These are phyloP conservation scores for Eruca vesicaria DNA, from an alignment of 441 rosid species.

Conservation along the genomic window DNA sequence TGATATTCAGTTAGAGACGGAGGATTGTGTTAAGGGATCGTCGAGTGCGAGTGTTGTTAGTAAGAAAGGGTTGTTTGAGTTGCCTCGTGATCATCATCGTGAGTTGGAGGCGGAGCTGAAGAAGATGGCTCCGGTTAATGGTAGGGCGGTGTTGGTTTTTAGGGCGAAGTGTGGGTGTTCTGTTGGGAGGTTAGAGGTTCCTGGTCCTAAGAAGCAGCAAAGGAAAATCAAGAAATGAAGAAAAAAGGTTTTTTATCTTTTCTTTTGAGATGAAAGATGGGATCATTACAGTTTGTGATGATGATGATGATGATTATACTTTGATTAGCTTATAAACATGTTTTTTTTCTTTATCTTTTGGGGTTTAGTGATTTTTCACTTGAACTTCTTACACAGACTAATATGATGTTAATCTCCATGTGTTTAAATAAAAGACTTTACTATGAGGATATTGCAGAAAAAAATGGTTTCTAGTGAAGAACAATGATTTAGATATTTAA, in stretches of 20 bases:
- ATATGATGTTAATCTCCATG: constrained; percentile 13
- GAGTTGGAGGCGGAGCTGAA: constrained; percentile 79
- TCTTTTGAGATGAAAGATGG: neutral
- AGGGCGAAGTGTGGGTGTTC: constrained; percentile 88
- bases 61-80: constrained; percentile 63
- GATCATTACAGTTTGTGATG: constrained; percentile 3
- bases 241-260: constrained; percentile 14
- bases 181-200: constrained; percentile 87
- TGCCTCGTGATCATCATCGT: constrained; percentile 73
- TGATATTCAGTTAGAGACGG: constrained; percentile 91
- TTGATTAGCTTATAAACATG: constrained; percentile 16
- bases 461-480: constrained; percentile 6
- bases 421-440: constrained; percentile 31
- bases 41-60: constrained; percentile 54
- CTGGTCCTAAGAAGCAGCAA: constrained; percentile 65
- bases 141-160: constrained; percentile 78
- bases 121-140: constrained; percentile 94
- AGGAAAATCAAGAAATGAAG: constrained; percentile 74
- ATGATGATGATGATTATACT: constrained; percentile 9
- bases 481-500: neutral
- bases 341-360: neutral
- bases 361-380: constrained; percentile 25
- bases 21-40: constrained; percentile 62
- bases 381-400: constrained; percentile 21
- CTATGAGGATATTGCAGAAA: constrained; percentile 19